Evolutionary conservation across 2,329 filamentous ascomycete genomes (phyloP).

Genomic region (Akanthomyces lecanii): DNA sequence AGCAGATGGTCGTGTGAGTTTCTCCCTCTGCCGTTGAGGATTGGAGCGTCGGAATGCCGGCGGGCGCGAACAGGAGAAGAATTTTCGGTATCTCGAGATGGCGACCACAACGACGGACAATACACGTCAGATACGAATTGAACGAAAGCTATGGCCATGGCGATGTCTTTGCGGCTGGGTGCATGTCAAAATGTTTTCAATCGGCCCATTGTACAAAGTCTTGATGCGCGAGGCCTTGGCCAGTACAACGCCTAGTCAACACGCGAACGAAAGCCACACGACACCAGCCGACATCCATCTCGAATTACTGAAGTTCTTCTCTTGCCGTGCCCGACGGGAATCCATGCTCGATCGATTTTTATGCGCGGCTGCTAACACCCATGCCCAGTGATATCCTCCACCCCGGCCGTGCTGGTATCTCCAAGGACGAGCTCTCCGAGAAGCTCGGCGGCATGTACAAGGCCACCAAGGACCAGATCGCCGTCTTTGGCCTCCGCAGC

Average conservation of each 20-base stretch:
- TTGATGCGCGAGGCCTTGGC: neutral
- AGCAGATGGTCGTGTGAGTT: conserved; percentile 99
- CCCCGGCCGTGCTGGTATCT: conserved; percentile 96
- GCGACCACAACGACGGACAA: neutral
- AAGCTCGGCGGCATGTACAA: conserved; percentile 98
- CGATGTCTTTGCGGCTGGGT: neutral
- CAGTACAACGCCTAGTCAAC: neutral
- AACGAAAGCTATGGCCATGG: neutral
- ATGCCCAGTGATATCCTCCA: conserved; percentile 92
- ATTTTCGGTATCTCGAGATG: conserved; percentile 10
- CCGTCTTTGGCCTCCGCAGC: conserved; percentile 96
- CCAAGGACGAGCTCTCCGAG: conserved; percentile 95
- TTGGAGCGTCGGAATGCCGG: neutral
- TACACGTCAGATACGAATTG: neutral
- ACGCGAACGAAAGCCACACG: neutral
- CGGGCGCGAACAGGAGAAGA: conserved; percentile 8
- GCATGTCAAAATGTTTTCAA: neutral
- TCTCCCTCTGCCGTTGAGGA: conserved; percentile 22
- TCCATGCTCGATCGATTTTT: too few relatives aligned
- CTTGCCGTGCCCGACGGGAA: neutral
- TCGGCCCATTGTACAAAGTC: neutral
- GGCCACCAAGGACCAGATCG: conserved; percentile 94
- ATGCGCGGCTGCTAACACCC: conserved; percentile 2
- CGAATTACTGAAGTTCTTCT: conserved; percentile 3
- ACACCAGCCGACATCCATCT: neutral